These are phyloP conservation scores for Fusarium sp. DNA, from an alignment of 2,329 filamentous ascomycete genomes.

Conservation along the genomic window DNA sequence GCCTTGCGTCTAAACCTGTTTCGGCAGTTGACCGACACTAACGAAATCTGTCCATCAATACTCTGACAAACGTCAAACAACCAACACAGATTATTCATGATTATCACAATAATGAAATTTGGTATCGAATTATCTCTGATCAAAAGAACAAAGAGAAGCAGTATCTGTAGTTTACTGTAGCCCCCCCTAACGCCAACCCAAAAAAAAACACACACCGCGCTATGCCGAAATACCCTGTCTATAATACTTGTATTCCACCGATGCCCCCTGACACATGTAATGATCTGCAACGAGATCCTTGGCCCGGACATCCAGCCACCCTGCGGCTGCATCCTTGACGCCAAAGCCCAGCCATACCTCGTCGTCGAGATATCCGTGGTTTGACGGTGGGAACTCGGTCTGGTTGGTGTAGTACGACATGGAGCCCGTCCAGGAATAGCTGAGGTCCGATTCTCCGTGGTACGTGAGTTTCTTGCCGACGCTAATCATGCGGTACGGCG, in stretches of 20 bases:
- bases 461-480: constrained; percentile 36
- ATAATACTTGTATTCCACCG: constrained; percentile 20
- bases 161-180: neutral
- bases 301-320: constrained; percentile 34
- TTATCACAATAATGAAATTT: neutral
- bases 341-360: constrained; percentile 37
- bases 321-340: constrained; percentile 29
- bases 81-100: neutral
- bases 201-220: neutral
- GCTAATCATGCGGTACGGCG: constrained; percentile 34
- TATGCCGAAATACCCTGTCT: constrained; percentile 23
- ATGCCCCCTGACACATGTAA: constrained; percentile 29
- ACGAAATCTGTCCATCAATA: neutral
- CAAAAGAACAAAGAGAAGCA: neutral
- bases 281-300: constrained; percentile 31
- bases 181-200: constrained; percentile 5
- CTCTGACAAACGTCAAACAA: neutral
- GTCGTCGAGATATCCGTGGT: constrained; percentile 32
- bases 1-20: neutral
- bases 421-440: constrained; percentile 31
- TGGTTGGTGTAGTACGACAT: constrained; percentile 31
- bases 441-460: constrained; percentile 28
- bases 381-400: constrained; percentile 12
- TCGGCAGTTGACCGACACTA: neutral
- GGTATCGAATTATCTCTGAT: neutral